Base-by-base conservation (phyloP, 495 filamentous ascomycete genomes). In the Venustampulla echinocandica region DNA sequence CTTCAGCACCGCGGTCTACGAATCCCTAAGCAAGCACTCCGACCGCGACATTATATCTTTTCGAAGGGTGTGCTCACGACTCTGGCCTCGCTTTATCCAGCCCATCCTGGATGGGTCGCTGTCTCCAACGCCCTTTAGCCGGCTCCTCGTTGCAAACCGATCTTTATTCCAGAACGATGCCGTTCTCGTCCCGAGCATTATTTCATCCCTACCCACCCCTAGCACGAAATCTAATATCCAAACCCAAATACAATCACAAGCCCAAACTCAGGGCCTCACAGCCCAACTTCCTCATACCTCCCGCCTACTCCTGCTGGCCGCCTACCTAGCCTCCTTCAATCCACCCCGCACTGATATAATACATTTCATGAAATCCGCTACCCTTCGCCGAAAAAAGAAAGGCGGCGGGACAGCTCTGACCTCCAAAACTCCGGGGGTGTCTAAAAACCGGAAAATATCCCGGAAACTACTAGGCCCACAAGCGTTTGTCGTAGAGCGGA, bases 321-420 rank as follows among this genome's bases (percentile, higher is more conserved):
- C 90, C 17, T 98, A 95, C 64, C 77, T 98, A 3, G 87, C 90
- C 49, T 95, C 89, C 3, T 85, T 90, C 67, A 97, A 86, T 58
- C 80, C 85, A 0, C 72, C 87, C 14, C 69, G 79, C 33, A 75
- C 83, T 28, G 92, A 98, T 62, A 71, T 79, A 1, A 73, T 80
- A 22, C 81, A 90, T 57, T 97, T 98, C 70, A 90, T 82, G 44
- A 93, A 89, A 45, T 78, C 84, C 17, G 62, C 69, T 7, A 58
- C 62, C 3, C 77, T 69, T 42, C 70, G 69, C 53, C 68, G 70
- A 22, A 64, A 68, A 18, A 69, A 69, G 50, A 63, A 63, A 25
- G 61, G 68, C 6, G 62, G 64, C 24, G 56, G 46, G 13, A 63
- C 69, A 1, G 41, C 58, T 3, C 46, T 54, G 3, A 36, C 59